These are phyloP conservation scores for Barnettozyma siamensis DNA, from an alignment of 805 yeast genomes.

Conservation along the genomic window DNA sequence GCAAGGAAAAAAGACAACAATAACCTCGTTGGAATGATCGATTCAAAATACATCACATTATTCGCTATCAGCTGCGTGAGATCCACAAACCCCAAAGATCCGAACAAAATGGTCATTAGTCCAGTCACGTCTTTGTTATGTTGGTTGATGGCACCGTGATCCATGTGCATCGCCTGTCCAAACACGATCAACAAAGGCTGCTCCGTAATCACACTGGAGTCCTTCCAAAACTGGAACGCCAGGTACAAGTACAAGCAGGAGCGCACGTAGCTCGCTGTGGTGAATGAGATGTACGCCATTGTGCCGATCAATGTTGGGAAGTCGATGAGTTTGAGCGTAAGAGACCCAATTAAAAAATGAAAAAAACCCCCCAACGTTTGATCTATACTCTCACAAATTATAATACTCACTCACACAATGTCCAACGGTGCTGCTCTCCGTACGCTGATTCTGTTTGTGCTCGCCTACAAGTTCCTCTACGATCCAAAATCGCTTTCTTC, in stretches of 20 bases:
- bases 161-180: conserved; percentile 54
- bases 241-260: conserved; percentile 38
- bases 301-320: neutral
- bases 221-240: conserved; percentile 42
- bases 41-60: conserved; percentile 46
- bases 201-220: conserved; percentile 39
- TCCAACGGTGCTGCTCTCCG: conserved; percentile 4
- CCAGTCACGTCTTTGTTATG: conserved; percentile 23
- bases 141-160: conserved; percentile 34
- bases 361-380: no score
- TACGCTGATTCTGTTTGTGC: neutral
- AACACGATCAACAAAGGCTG: conserved; percentile 45
- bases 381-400: no score
- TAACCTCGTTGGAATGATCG: conserved; percentile 54
- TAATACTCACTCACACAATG: neutral
- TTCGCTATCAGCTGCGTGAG: conserved; percentile 49
- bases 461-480: conserved; percentile 4
- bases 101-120: conserved; percentile 38
- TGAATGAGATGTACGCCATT: conserved; percentile 50
- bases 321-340: no score
- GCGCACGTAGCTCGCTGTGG: conserved; percentile 42
- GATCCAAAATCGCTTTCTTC: conserved; percentile 2
- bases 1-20: conserved; percentile 44
- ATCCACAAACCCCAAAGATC: conserved; percentile 44
- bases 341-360: no score